phyloP scores from a whole-genome alignment of 2,329 filamentous ascomycete species.

The Neurospora crassa region DNA sequence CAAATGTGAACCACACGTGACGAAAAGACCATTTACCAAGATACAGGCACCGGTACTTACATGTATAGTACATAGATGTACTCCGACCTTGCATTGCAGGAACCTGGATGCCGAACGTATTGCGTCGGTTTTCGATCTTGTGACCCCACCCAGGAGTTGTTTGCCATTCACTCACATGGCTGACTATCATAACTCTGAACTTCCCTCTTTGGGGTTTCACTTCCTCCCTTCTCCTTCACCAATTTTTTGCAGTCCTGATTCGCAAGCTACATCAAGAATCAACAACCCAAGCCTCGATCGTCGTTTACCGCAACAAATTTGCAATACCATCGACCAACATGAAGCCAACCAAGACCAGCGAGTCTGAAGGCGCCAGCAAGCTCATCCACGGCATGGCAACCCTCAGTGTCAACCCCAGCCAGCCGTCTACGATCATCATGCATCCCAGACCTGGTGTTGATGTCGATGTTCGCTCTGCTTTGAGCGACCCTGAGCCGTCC shows the following conservation, averaged over 20 bases:
- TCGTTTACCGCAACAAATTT: background rate
- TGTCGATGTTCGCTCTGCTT: background rate
- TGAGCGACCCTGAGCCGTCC: background rate
- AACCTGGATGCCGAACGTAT: background rate
- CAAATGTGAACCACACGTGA: too few species aligned
- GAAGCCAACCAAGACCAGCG: background rate
- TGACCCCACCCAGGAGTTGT: background rate
- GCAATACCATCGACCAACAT: background rate
- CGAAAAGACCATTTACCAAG: background rate
- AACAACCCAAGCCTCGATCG: background rate
- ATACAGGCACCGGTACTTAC: background rate
- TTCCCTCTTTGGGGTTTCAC: background rate
- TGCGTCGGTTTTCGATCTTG: background rate
- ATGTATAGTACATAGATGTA: background rate
- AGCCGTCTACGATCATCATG: background rate
- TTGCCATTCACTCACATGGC: background rate
- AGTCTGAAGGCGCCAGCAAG: background rate
- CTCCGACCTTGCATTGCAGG: background rate
- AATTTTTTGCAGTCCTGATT: background rate
- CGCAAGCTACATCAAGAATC: background rate
- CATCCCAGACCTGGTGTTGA: background rate
- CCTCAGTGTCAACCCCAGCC: background rate
- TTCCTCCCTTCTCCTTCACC: background rate
- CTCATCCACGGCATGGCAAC: background rate
- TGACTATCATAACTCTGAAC: background rate